A percentile compares a stretch with the other conserved stretches of the same genome.
These are phyloP conservation scores for Carex pumila DNA, from an alignment of 176 grass and related monocot genomes.

Conservation along the genomic window DNA sequence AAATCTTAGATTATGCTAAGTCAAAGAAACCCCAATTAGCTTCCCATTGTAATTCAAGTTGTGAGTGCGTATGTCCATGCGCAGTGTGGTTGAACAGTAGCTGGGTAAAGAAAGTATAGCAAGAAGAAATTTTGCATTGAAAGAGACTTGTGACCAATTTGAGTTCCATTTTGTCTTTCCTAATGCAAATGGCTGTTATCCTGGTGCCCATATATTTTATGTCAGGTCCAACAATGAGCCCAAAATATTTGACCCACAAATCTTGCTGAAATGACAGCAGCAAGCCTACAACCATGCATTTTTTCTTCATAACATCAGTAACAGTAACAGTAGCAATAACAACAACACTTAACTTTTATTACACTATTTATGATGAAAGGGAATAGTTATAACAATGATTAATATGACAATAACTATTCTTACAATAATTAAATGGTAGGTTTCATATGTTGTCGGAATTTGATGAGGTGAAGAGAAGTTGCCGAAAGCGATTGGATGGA, in stretches of 20 bases:
- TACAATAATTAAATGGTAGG: conserved; percentile 18
- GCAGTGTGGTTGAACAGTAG: background rate
- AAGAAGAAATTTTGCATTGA: background rate
- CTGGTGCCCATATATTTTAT: background rate
- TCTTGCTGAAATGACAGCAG: background rate
- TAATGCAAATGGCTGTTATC: background rate
- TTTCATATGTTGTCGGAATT: conserved; percentile 77
- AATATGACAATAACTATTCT: background rate
- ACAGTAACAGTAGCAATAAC: background rate
- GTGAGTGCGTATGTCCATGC: background rate
- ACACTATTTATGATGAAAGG: background rate
- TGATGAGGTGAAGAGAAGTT: conserved; percentile 78
- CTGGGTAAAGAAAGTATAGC: background rate
- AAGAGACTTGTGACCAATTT: conserved; percentile 3
- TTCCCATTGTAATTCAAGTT: background rate
- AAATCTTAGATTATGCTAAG: background rate
- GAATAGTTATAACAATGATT: background rate
- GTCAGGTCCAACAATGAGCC: background rate
- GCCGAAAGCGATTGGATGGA: conserved; percentile 66
- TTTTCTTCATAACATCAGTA: background rate
- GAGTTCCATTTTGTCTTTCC: background rate
- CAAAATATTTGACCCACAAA: background rate
- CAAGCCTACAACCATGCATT: background rate
- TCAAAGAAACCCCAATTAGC: background rate
- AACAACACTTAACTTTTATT: background rate